Conservation (phyloP, 2,329 filamentous ascomycete species). For the Xylaria polymorpha region DNA sequence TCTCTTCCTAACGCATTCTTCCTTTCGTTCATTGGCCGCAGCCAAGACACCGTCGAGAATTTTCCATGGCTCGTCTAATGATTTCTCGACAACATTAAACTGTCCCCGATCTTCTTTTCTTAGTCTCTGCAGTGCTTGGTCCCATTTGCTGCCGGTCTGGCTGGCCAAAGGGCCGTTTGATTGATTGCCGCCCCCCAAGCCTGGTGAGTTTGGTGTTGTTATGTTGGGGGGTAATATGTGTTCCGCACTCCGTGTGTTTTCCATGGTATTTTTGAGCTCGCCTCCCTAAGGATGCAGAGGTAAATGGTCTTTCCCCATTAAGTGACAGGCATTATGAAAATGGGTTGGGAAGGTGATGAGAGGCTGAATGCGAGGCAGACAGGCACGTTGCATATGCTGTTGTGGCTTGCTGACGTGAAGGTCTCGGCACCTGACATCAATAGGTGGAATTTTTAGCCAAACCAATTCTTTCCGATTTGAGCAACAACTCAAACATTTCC, state of each 20-base stretch:
- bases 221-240: not conserved
- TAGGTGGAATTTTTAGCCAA: too few species aligned
- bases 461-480: too few species aligned
- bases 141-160: slow-evolving; percentile 9
- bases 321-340: not conserved
- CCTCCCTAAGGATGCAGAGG: not conserved
- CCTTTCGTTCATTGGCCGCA: not conserved
- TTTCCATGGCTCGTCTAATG: not conserved
- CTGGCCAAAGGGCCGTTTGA: not conserved
- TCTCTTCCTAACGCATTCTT: slow-evolving; percentile 8
- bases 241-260: not conserved
- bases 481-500: too few species aligned
- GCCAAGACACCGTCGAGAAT: not conserved
- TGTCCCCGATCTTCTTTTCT: not conserved
- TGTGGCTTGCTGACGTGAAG: not conserved
- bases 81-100: not conserved
- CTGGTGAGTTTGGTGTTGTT: not conserved
- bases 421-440: too few species aligned
- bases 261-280: not conserved
- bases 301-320: not conserved
- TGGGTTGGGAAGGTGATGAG: not conserved
- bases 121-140: slow-evolving; percentile 15
- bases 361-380: not conserved
- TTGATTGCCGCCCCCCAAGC: not conserved
- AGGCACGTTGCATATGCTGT: not conserved